Evolutionary conservation across 306 rosid genomes (phyloP).

Genomic region (Pyrus betulifolia): DNA sequence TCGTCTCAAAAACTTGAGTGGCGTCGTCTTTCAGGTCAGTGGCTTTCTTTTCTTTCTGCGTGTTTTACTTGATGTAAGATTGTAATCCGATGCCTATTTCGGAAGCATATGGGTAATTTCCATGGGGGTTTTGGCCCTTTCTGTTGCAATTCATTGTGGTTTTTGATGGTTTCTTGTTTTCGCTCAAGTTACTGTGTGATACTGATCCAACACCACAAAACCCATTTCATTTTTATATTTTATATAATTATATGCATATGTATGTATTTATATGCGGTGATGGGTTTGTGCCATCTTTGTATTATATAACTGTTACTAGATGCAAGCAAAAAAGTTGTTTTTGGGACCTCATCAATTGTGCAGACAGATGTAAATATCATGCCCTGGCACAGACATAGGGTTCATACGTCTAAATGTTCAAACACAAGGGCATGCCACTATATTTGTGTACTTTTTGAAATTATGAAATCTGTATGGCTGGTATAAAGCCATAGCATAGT

Average conservation of each 20-base stretch:
- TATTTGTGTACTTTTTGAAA: not conserved
- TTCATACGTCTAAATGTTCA: not conserved
- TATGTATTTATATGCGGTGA: not conserved
- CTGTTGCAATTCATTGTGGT: not conserved
- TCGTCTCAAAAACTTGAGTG: slow-evolving; percentile 27
- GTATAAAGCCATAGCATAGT: not conserved
- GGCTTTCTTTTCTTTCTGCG: not conserved
- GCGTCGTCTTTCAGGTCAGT: slow-evolving; percentile 42
- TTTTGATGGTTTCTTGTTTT: not conserved
- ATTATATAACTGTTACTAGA: not conserved
- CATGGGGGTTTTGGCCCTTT: not conserved
- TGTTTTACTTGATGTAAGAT: not conserved
- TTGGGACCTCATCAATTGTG: not conserved
- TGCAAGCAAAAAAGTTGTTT: not conserved
- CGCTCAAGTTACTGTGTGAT: not conserved
- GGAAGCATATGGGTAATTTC: not conserved
- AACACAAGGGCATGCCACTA: not conserved
- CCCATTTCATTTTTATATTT: not conserved
- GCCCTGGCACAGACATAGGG: not conserved
- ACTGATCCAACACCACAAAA: not conserved
- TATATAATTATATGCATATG: not conserved
- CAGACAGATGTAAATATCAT: not conserved
- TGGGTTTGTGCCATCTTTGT: not conserved
- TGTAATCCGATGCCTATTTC: not conserved
- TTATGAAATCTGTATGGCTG: not conserved